Percentiles rank a stretch among this genome's conserved stretches.
These are phyloP conservation scores for Centrapalus pauciflorus DNA, from an alignment of 129 eudicot genomes.

Conservation along the genomic window DNA sequence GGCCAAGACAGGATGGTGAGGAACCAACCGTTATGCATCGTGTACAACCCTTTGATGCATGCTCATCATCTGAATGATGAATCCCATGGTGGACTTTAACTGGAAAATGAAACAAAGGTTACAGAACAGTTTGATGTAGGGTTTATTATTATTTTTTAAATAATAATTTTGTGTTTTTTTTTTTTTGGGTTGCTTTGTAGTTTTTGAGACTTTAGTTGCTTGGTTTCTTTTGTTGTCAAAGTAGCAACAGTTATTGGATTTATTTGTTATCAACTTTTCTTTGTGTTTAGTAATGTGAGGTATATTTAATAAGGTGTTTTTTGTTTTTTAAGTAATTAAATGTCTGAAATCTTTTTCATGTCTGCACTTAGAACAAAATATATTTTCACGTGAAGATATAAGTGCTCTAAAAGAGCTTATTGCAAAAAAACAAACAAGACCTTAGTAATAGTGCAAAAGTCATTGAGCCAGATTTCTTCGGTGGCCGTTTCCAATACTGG, in stretches of 20 bases:
- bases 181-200: constrained; percentile 1
- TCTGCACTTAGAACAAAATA: too few species aligned
- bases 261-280: constrained; percentile 31
- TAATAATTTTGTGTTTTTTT: constrained; percentile 1
- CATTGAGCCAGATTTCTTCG: too few species aligned
- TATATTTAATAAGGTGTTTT: constrained; percentile 10
- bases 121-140: constrained; percentile 23
- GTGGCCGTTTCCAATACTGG: too few species aligned
- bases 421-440: too few species aligned
- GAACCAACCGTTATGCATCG: background rate
- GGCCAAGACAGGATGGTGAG: constrained; percentile 19
- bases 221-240: constrained; percentile 13
- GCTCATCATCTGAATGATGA: background rate
- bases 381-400: too few species aligned
- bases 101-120: constrained; percentile 1
- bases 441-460: too few species aligned
- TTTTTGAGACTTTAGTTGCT: constrained; percentile 26
- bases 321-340: too few species aligned
- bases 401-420: too few species aligned
- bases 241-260: constrained; percentile 38
- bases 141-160: background rate
- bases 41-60: background rate
- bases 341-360: too few species aligned
- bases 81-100: background rate
- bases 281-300: constrained; percentile 18